A percentile compares a stretch with the other conserved stretches of the same genome.
These are phyloP conservation scores for Pleoardoris graminearum DNA, from an alignment of 2,329 filamentous ascomycete genomes.

Conservation along the genomic window DNA sequence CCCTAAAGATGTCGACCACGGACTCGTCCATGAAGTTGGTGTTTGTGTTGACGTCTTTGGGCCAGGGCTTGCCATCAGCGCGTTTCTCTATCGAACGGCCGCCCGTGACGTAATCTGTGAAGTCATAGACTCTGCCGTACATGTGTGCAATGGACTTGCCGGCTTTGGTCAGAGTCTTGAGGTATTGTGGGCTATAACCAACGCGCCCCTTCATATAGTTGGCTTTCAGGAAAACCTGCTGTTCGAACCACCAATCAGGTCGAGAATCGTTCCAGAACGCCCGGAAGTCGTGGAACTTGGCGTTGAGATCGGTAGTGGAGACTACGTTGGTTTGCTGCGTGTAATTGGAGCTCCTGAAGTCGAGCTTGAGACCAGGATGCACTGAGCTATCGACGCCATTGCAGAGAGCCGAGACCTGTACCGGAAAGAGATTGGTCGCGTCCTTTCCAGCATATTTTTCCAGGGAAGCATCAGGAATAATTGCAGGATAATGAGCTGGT, in stretches of 20 bases:
- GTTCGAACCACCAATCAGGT: constrained; percentile 89
- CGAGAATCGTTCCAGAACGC: constrained; percentile 78
- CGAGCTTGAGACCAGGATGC: constrained; percentile 75
- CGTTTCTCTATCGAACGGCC: constrained; percentile 56
- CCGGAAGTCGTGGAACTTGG: constrained; percentile 90
- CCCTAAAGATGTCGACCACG: constrained; percentile 76
- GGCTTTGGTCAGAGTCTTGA: constrained; percentile 70
- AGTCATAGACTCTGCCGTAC: constrained; percentile 79
- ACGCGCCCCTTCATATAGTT: constrained; percentile 86
- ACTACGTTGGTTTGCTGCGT: constrained; percentile 68
- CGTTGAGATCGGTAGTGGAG: constrained; percentile 70
- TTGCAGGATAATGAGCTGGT: constrained; percentile 75
- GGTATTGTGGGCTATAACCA: constrained; percentile 78
- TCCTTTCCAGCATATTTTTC: constrained; percentile 85
- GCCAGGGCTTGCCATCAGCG: background rate
- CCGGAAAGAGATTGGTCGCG: constrained; percentile 84
- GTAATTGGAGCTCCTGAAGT: constrained; percentile 79
- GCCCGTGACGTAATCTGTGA: constrained; percentile 79
- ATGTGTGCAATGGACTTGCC: constrained; percentile 75
- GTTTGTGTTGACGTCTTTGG: constrained; percentile 49
- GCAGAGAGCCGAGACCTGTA: constrained; percentile 92
- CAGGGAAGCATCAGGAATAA: constrained; percentile 63
- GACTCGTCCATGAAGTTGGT: constrained; percentile 79
- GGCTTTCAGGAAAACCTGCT: constrained; percentile 75
- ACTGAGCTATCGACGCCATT: constrained; percentile 71